Percentiles rank a stretch among this genome's conserved stretches.
Conservation (phyloP, 352 stramenopile species). For the Globisporangium recalcitrans region DNA sequence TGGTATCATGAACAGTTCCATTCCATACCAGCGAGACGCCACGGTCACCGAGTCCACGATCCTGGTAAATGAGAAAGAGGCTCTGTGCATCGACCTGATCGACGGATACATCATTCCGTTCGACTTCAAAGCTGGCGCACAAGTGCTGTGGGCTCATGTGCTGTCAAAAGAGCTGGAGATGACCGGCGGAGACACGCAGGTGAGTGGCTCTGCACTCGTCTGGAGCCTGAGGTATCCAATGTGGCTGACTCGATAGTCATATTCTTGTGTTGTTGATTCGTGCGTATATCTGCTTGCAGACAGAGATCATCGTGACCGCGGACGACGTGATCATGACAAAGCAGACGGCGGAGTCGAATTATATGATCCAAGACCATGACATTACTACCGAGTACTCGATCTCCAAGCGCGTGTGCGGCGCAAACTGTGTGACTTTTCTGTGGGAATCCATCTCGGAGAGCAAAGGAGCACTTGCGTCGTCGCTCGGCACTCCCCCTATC, state of each 20-base stretch:
- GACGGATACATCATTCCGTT: constrained; percentile 8
- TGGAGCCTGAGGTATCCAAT: too few relatives aligned
- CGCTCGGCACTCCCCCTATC: not conserved
- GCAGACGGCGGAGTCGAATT: constrained; percentile 1
- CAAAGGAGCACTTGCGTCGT: not conserved
- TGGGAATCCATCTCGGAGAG: constrained; percentile 12
- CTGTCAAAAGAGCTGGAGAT: constrained; percentile 27
- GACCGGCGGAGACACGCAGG: not conserved
- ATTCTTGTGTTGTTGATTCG: not conserved
- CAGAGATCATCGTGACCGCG: constrained; percentile 15
- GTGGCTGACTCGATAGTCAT: too few relatives aligned
- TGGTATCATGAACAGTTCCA: constrained; percentile 11
- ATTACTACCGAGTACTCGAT: constrained; percentile 14
- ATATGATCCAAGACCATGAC: not conserved
- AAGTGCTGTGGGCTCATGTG: constrained; percentile 27
- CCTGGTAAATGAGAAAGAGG: constrained; percentile 29
- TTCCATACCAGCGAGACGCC: not conserved
- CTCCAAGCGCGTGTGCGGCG: constrained; percentile 24
- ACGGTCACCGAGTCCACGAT: constrained; percentile 16
- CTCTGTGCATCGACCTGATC: constrained; percentile 25
- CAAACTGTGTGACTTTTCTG: constrained; percentile 14
- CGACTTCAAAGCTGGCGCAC: constrained; percentile 15
- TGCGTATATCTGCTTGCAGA: not conserved
- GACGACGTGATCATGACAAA: constrained; percentile 17
- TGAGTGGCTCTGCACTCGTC: not conserved